Base-by-base conservation (phyloP, 2,329 filamentous ascomycete genomes). In the Penicillium olsonii region DNA sequence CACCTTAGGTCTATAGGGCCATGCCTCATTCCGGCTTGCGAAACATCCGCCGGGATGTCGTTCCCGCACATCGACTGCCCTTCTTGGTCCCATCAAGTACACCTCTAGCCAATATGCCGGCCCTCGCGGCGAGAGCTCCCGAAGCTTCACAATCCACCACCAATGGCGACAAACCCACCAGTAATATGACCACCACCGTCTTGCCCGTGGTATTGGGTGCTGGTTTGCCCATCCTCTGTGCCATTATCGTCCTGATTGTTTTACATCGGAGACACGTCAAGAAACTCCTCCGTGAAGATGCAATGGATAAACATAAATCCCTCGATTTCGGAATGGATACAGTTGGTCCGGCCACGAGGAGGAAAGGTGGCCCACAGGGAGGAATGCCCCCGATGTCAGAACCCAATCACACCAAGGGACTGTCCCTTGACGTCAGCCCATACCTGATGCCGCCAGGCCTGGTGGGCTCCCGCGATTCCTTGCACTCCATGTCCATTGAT, bases 381-480 rank as follows among this genome's bases (percentile, higher is more conserved):
- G 66, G 40, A 66, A 68, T 57, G 67, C 61, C 48, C 22, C 56
- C 79, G 53, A 78, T 78, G 64, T 60, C 67, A 22, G 53, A 68
- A 11, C 65, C 62, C 18, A 63, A 64, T 26, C 72, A 73, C 52
- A 66, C 62, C 42, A 77, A 79, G 35, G 81, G 81, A 12, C 59
- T 85, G 55, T 85, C 83, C 14, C 69, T 85, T 62, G 81, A 84
- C 54, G 84, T 83, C 27, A 94, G 86, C 61, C 94, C 94, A 2
- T 99, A 97, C 68, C 81, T 99, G n/a, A 79, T 97, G n/a, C 92
- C 94, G 4, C 88, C 89, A 1, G 85, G 84, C 46, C 66, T 92
- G 17, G 84, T 94, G 35, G 79, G 83, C 64, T 96, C 92, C 1
- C 83, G 84, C 37, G 91, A 96, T 59, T 96, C 92, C 5, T 78